Evolutionary conservation across 1,284 basidiomycete species (phyloP).

Genomic region (Pyrrhoderma lamaoense): DNA sequence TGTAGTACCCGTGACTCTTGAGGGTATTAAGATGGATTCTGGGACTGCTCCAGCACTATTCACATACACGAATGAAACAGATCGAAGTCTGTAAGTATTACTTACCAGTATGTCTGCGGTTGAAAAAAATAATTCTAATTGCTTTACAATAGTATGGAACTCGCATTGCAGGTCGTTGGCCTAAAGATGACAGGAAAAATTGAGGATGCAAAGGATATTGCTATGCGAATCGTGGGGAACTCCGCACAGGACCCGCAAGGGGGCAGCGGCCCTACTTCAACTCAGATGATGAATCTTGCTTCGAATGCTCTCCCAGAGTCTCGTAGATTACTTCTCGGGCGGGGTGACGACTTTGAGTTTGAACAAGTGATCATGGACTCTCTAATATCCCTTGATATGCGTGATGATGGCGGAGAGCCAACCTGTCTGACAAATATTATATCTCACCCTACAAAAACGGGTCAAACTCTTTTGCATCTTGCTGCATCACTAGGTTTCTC

Average conservation of each 20-base stretch:
- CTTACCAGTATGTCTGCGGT: too few relatives aligned
- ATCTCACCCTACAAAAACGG: slow-evolving; percentile 57
- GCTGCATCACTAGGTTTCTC: slow-evolving; percentile 78
- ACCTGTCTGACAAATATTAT: slow-evolving; percentile 27
- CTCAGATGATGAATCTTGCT: slow-evolving; percentile 45
- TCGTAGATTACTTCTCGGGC: slow-evolving; percentile 45
- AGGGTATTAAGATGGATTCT: slow-evolving; percentile 56
- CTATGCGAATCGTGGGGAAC: slow-evolving; percentile 74
- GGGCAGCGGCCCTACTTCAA: slow-evolving; percentile 24
- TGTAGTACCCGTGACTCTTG: slow-evolving; percentile 85
- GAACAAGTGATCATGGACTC: slow-evolving; percentile 77
- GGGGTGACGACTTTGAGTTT: slow-evolving; percentile 53
- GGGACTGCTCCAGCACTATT: slow-evolving; percentile 55
- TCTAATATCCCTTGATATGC: slow-evolving; percentile 64
- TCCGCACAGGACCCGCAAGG: slow-evolving; percentile 33
- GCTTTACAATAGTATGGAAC: slow-evolving; percentile 67
- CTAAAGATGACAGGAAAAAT: slow-evolving; percentile 95
- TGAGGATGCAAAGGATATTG: slow-evolving; percentile 87
- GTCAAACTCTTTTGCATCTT: slow-evolving; percentile 85
- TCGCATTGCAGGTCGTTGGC: slow-evolving; percentile 90
- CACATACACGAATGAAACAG: slow-evolving; percentile 87
- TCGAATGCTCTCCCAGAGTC: slow-evolving; percentile 39
- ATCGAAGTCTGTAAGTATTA: slow-evolving; percentile 71
- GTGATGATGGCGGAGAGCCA: slow-evolving; percentile 31
- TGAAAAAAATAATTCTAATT: slow-evolving; percentile 22